Base-by-base conservation (phyloP, 1,284 basidiomycete genomes). In the Golubevia pallescens region DNA sequence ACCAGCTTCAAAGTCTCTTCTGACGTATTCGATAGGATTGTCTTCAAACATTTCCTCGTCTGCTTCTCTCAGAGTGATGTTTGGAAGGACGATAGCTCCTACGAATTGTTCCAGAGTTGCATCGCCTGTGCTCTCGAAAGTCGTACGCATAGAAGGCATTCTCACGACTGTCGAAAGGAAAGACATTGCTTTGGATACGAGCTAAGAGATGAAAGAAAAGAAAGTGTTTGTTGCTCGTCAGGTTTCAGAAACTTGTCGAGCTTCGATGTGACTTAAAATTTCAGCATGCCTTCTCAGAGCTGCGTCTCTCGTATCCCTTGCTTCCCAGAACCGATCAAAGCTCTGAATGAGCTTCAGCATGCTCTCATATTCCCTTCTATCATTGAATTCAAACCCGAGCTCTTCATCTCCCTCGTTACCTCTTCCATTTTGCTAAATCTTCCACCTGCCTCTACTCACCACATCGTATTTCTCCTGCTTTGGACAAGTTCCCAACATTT, bases 31-130 rank as follows among this genome's bases (percentile, higher is more conserved):
- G 58, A 96, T 90, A 0, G 96, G 96, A 75, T 97, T 95, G 71
- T 99, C 96, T 86, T 98, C 94, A 80, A 99, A 98, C 86, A 95
- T 92, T 81, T 99, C 96, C 67, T 95, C 90, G 71, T 98, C 95
- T 71, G 94, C 92, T 62, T 93, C 92, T 87, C 95, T 89, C 42
- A 98, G 88, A 16, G 90, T 88, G 73, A 98, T 93, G 80, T 97
- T 98, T 28, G 96, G 95, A 32, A 99, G 88, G 28, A 98, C 92
- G 71, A 99, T 95, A 63, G 94, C 92, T 80, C 94, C 91, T 51
- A 93, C 91, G 68, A 98, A 91, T 16, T 91, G 90, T 14, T 91
- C 90, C 71, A 98, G 92, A 1, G 93, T 95, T 3, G 92, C 91
- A 4, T 85, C 85, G 2, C 69, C 63, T 59, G 3, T 10, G 13